Evolutionary conservation across 2,329 filamentous ascomycete genomes (phyloP).

Genomic region (Ophiostoma populinum): DNA sequence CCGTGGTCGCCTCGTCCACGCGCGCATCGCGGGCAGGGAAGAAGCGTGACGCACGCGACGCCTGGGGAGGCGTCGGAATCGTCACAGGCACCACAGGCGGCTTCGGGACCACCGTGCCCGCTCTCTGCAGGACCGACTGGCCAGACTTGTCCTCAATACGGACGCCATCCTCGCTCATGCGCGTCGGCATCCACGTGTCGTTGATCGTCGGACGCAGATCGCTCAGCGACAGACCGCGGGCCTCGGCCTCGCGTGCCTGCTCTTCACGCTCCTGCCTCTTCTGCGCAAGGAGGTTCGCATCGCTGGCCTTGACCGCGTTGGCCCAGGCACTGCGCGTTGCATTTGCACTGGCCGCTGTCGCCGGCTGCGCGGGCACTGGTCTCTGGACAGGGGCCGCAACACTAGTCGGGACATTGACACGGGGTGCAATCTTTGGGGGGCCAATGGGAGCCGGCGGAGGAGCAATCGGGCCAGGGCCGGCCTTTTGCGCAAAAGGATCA

Average conservation of each 20-base stretch:
- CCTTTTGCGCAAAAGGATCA: slow-evolving; percentile 16
- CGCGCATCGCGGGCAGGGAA: slow-evolving; percentile 39
- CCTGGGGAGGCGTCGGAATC: slow-evolving; percentile 18
- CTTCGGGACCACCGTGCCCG: no score
- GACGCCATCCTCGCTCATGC: slow-evolving; percentile 19
- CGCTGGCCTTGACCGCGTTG: slow-evolving; percentile 25
- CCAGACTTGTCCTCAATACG: slow-evolving; percentile 17
- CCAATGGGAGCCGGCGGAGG: slow-evolving; percentile 9
- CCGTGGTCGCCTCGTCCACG: slow-evolving; percentile 18
- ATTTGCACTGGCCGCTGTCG: neutral
- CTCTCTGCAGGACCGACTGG: slow-evolving; percentile 14
- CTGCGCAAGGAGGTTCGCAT: slow-evolving; percentile 26
- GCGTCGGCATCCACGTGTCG: slow-evolving; percentile 34
- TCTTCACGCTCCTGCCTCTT: slow-evolving; percentile 23
- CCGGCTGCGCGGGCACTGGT: neutral
- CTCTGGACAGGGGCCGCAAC: neutral
- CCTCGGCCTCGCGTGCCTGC: slow-evolving; percentile 25
- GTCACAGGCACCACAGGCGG: slow-evolving; percentile 10
- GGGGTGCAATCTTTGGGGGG: slow-evolving; percentile 2
- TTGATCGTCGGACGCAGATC: slow-evolving; percentile 31
- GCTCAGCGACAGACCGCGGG: slow-evolving; percentile 25
- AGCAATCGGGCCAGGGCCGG: slow-evolving; percentile 13
- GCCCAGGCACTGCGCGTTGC: slow-evolving; percentile 19
- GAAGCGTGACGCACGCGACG: slow-evolving; percentile 39
- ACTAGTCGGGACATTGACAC: no score